Evolutionary conservation across 768 basidiomycete species (phyloP), one percentile per base, ranked within the genome.

Genomic region (Lepiota brunneoincarnata): DNA sequence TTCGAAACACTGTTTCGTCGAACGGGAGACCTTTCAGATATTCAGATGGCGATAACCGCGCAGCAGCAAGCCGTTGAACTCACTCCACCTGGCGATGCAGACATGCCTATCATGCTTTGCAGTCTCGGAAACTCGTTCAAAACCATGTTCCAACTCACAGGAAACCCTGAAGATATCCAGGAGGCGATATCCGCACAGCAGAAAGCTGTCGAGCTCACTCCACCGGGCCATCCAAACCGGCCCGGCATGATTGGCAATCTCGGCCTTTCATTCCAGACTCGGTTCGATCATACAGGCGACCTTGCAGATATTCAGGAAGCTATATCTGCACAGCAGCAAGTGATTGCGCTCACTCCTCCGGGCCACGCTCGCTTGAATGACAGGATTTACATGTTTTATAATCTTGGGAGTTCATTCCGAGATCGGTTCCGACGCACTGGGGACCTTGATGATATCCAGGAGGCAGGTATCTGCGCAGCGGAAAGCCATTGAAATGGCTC

Each of bases 371-470:
- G 36, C n/a, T 11, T 58, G 14, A 37, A 42, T 20, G 7, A 31
- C 31, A 31, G 4, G 7, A 31, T 31, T 31, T 31, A 31, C 31
- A 31, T 31, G 31, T 31, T 4, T 31, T 31, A 9, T 10, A 46
- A 51, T 31, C 54, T 56, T 39, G 49, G 57, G 17, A 35, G 17
- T 17, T 45, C 40, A 15, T 34, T 40, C 14, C 20, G 18, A 28
- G 40, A 17, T 52, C 59, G 59, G 23, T 51, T 59, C 24, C 35
- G 56, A 43, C 37, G 40, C 41, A 34, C 49, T 3, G 64, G 68
- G 6, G 51, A 59, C n/a, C 45, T 56, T 15, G 53, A 58, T 23
- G 69, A 69, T 56, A 34, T 69, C 20, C 64, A 70, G 14, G 61
- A 64, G 34, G 57, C 60, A 2, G 31, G 59, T 69, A 35, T 9